Percentiles rank a stretch among this genome's conserved stretches.
These are phyloP conservation scores for Metschnikowia reukaufii DNA, from an alignment of 805 yeast genomes.

Conservation along the genomic window DNA sequence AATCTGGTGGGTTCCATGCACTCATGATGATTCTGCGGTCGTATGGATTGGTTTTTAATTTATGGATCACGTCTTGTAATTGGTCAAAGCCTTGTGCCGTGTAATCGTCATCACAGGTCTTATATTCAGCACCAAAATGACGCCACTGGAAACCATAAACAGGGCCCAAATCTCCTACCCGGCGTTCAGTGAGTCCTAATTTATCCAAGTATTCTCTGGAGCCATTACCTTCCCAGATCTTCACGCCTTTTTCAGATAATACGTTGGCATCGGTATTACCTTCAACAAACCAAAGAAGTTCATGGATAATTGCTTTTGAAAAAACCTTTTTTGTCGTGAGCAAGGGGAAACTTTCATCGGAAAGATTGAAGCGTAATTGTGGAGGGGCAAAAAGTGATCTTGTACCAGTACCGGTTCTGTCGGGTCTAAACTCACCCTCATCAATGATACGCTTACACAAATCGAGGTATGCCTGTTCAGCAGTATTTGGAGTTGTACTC, in stretches of 20 bases:
- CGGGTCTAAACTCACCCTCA: slow-evolving; percentile 89
- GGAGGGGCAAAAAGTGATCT: slow-evolving; percentile 92
- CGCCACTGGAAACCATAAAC: slow-evolving; percentile 99
- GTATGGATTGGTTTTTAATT: slow-evolving; percentile 83
- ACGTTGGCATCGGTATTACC: slow-evolving; percentile 88
- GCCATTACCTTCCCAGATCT: slow-evolving; percentile 99
- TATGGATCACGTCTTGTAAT: slow-evolving; percentile 72
- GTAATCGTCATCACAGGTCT: slow-evolving; percentile 84
- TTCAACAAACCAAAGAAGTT: slow-evolving; percentile 86
- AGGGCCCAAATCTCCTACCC: slow-evolving; percentile 96
- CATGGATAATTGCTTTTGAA: slow-evolving; percentile 84
- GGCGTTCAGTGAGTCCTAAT: slow-evolving; percentile 73
- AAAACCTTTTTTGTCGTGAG: slow-evolving; percentile 92
- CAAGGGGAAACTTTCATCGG: slow-evolving; percentile 76
- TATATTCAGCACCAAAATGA: slow-evolving; percentile 94
- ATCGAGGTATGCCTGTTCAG: slow-evolving; percentile 86
- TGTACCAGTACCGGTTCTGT: slow-evolving; percentile 98
- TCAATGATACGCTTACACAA: slow-evolving; percentile 73
- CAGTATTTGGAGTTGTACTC: slow-evolving; percentile 35
- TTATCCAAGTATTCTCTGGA: slow-evolving; percentile 86
- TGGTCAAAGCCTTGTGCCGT: slow-evolving; percentile 90
- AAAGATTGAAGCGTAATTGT: slow-evolving; percentile 78
- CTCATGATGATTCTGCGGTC: slow-evolving; percentile 92
- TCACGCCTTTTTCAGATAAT: slow-evolving; percentile 81
- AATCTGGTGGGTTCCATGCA: slow-evolving; percentile 99